Evolutionary conservation across 1,284 basidiomycete genomes (phyloP), one percentile per base, ranked within the genome.

Genomic region (Moesziomyces sp.): DNA sequence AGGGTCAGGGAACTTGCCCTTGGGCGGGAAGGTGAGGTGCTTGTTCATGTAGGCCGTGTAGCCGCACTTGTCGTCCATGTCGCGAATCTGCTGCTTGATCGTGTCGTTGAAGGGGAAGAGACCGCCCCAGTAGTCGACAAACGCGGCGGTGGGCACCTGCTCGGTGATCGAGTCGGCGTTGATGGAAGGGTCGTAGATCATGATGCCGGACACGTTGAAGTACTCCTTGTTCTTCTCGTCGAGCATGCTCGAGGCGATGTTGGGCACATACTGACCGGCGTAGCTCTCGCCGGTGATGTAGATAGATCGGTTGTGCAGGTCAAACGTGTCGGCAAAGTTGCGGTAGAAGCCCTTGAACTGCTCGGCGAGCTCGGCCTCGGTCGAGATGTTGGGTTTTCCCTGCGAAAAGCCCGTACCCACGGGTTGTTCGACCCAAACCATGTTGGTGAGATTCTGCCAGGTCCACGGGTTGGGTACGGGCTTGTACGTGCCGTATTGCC

Each of bases 191-290:
- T 84, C 83, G 51, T 80, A 80, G 53, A 83, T 76, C 49, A 71
- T 66, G 23, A 83, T 64, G n/a, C 82, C 82, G 24, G 80, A 63
- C 13, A 83, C 70, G 60, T 80, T 74, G 53, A 82, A 63, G 43
- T 77, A 76, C 28, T 73, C 61, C 35, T 53, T 57, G 49, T 57
- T 56, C 52, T 74, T 28, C 43, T 70, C 52, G 33, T 67, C 59
- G 18, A 78, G 57, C 50, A 84, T 81, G 24, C 64, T 48, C 40
- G 73, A 50, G 10, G 84, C 81, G 76, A 97, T 94, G 85, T 94
- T 96, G 14, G 97, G 96, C 72, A 98, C 95, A 87, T 93, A 98
- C 86, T 97, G 94, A n/a, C 97, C 96, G n/a, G 94, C 96, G 82
- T 91, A 99, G 68, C 92, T 93, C 87, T 81, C 78, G 26, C 81